Evolutionary conservation across 2,329 filamentous ascomycete genomes (phyloP).

Genomic region (Metarhizium album): DNA sequence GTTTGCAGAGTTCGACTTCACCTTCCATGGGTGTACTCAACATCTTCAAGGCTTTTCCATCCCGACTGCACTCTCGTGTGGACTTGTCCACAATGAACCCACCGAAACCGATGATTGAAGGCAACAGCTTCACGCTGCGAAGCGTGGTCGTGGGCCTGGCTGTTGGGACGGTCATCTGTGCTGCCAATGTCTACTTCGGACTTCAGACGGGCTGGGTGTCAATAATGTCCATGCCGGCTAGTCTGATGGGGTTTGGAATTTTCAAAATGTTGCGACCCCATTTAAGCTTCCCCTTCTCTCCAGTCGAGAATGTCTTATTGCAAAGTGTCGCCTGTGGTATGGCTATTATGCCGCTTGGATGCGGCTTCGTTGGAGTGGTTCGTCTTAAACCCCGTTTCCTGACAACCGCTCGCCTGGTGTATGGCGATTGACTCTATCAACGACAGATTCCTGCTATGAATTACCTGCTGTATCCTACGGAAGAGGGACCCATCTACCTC

Average conservation of each 20-base stretch:
- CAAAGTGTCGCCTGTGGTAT: slow-evolving; percentile 94
- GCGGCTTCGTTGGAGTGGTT: slow-evolving; percentile 84
- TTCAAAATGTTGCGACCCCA: slow-evolving; percentile 71
- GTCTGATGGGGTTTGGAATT: slow-evolving; percentile 86
- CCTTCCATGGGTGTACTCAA: too few species aligned
- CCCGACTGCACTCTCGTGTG: neutral
- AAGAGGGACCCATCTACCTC: slow-evolving; percentile 66
- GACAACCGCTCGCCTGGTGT: neutral
- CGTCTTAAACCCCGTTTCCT: slow-evolving; percentile 13
- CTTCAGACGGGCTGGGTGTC: slow-evolving; percentile 66
- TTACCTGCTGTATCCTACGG: slow-evolving; percentile 65
- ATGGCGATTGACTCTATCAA: slow-evolving; percentile 5
- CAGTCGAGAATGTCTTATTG: slow-evolving; percentile 92
- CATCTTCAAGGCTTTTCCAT: neutral
- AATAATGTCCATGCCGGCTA: slow-evolving; percentile 95
- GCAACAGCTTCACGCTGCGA: slow-evolving; percentile 72
- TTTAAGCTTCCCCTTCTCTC: slow-evolving; percentile 73
- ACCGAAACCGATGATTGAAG: slow-evolving; percentile 19
- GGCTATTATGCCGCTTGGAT: slow-evolving; percentile 92
- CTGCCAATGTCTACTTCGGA: slow-evolving; percentile 99
- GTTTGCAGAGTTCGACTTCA: too few species aligned
- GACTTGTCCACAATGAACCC: neutral
- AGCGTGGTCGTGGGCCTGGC: slow-evolving; percentile 68
- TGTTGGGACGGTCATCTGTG: slow-evolving; percentile 86
- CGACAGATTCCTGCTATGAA: slow-evolving; percentile 72